Evolutionary conservation across 23 red algal genomes (phyloP).

Genomic region (Gracilaria domingensis): DNA sequence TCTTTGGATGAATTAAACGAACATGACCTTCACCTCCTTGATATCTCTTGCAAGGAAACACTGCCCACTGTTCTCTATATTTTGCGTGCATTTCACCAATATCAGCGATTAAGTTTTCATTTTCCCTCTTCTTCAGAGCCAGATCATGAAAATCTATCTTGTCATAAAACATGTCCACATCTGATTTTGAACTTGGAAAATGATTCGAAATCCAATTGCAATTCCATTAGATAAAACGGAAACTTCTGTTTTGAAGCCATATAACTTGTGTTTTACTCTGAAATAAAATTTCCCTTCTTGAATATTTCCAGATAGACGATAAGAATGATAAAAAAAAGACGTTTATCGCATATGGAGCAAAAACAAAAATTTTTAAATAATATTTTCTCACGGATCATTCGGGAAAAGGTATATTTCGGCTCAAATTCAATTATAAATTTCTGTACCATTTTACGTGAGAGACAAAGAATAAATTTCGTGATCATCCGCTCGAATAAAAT

Average conservation of each 20-base stretch:
- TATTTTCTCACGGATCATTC: not conserved
- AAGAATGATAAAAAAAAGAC: slow-evolving; percentile 7
- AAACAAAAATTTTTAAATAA: not conserved
- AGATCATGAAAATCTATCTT: slow-evolving; percentile 18
- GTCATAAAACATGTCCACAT: slow-evolving; percentile 14
- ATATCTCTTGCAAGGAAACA: slow-evolving; percentile 28
- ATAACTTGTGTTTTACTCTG: slow-evolving; percentile 24
- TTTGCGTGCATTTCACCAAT: not conserved
- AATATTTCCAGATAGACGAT: not conserved
- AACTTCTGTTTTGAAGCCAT: slow-evolving; percentile 22
- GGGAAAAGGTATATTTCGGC: not conserved
- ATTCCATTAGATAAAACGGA: slow-evolving; percentile 22
- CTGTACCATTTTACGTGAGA: not conserved
- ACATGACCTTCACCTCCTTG: slow-evolving; percentile 9
- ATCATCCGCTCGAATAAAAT: not conserved
- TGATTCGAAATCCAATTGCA: not conserved
- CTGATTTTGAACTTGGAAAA: slow-evolving; percentile 22
- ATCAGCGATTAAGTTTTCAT: not conserved
- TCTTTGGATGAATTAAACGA: slow-evolving; percentile 3
- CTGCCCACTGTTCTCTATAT: not conserved
- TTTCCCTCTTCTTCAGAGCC: not conserved
- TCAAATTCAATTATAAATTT: not conserved
- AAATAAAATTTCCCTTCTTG: slow-evolving; percentile 11
- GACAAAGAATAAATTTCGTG: not conserved
- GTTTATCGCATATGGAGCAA: not conserved